phyloP scores from a whole-genome alignment of 805 yeast species.

The Tetrapisispora nanseiensis region DNA sequence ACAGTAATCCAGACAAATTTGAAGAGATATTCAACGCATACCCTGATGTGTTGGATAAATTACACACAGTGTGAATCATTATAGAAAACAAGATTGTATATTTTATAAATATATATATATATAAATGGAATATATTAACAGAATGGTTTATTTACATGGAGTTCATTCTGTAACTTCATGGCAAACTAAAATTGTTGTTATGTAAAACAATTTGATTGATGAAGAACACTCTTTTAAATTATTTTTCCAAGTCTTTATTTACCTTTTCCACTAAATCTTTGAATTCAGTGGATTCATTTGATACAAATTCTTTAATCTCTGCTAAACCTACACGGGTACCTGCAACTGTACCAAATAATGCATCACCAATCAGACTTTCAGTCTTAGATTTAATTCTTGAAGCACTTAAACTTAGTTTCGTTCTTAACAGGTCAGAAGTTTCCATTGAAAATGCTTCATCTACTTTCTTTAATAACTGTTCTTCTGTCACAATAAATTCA shows the following conservation, averaged over 20 bases:
- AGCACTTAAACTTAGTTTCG: slow-evolving; percentile 11
- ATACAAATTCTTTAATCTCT: slow-evolving; percentile 28
- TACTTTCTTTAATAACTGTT: slow-evolving; percentile 35
- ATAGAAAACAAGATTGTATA: not conserved
- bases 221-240: too few relatives aligned
- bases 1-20: slow-evolving; percentile 59
- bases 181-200: not conserved
- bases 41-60: slow-evolving; percentile 56
- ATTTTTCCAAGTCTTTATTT: not conserved
- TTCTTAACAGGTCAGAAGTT: slow-evolving; percentile 15
- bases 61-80: slow-evolving; percentile 27
- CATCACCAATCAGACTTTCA: slow-evolving; percentile 26
- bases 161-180: not conserved
- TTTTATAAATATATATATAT: not conserved
- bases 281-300: slow-evolving; percentile 26
- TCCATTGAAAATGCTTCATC: slow-evolving; percentile 20
- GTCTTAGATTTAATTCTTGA: slow-evolving; percentile 12
- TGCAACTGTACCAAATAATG: slow-evolving; percentile 31
- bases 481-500: slow-evolving; percentile 64
- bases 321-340: slow-evolving; percentile 29
- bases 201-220: too few relatives aligned
- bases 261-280: slow-evolving; percentile 18
- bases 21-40: slow-evolving; percentile 55
- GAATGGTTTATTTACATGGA: not conserved
- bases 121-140: not conserved